These are phyloP conservation scores for Lomentospora prolificans DNA, from an alignment of 2,329 filamentous ascomycete species.

Conservation along the genomic window DNA sequence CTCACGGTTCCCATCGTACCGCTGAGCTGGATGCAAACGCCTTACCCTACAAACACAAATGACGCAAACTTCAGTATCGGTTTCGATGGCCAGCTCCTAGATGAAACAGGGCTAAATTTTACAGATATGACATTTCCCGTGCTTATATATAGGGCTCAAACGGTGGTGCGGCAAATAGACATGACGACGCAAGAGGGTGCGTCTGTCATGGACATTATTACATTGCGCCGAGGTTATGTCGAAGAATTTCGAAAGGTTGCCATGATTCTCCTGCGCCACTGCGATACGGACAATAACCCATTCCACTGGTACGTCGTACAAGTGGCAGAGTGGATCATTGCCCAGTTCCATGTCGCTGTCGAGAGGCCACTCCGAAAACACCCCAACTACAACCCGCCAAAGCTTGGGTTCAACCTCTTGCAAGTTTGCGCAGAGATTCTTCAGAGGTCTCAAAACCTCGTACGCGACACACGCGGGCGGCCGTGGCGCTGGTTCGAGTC, in stretches of 20 bases:
- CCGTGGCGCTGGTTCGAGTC: neutral
- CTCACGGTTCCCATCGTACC: neutral
- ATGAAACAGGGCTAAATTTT: neutral
- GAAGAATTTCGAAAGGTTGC: neutral
- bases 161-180: neutral
- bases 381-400: neutral
- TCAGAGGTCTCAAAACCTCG: neutral
- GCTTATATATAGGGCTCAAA: neutral
- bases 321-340: conserved; percentile 1
- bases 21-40: neutral
- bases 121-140: conserved; percentile 5
- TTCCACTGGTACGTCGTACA: neutral
- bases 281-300: neutral
- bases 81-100: neutral
- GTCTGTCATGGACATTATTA: neutral
- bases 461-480: neutral
- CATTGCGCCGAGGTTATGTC: neutral
- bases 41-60: conserved; percentile 2
- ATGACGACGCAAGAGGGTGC: neutral
- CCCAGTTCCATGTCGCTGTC: neutral
- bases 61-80: conserved; percentile 1
- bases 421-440: neutral
- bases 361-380: neutral
- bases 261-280: neutral
- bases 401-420: neutral